Percentiles rank a stretch among this genome's conserved stretches.
These are phyloP conservation scores for Pulveroboletus sp. DNA, from an alignment of 768 basidiomycete species.

Conservation along the genomic window DNA sequence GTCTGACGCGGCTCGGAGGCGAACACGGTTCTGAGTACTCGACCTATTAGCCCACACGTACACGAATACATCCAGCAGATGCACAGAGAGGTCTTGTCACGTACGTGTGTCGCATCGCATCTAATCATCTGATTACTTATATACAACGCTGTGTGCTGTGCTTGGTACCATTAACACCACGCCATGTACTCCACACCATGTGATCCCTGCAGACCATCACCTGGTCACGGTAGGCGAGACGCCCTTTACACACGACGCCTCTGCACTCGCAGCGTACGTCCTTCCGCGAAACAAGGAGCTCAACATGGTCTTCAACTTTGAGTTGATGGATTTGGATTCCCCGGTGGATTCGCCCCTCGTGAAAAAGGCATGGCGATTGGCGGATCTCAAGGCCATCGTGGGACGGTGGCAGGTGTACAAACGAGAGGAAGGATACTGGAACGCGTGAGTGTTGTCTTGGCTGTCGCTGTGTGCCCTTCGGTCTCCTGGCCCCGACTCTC, in stretches of 20 bases:
- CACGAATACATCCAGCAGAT: slow-evolving; percentile 69
- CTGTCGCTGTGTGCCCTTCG: not conserved
- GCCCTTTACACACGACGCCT: slow-evolving; percentile 50
- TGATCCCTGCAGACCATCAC: slow-evolving; percentile 39
- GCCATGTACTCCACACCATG: slow-evolving; percentile 5
- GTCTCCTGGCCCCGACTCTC: not conserved
- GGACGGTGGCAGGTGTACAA: slow-evolving; percentile 53
- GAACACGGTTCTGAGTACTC: not conserved
- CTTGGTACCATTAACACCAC: not conserved
- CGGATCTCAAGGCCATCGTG: slow-evolving; percentile 46
- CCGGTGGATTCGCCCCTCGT: slow-evolving; percentile 39
- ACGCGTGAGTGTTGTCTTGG: slow-evolving; percentile 40
- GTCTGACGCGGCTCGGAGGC: not conserved
- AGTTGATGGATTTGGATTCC: slow-evolving; percentile 55
- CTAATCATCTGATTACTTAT: slow-evolving; percentile 13
- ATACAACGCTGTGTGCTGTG: not conserved
- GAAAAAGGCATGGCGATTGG: slow-evolving; percentile 45
- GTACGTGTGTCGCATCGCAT: slow-evolving; percentile 34
- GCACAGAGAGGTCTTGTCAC: slow-evolving; percentile 53
- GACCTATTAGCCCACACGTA: slow-evolving; percentile 48
- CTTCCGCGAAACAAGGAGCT: slow-evolving; percentile 56
- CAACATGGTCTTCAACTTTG: slow-evolving; percentile 63
- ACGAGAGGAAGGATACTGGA: slow-evolving; percentile 62
- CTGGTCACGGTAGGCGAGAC: slow-evolving; percentile 66
- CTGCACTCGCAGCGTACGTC: slow-evolving; percentile 50